Base-by-base conservation (phyloP, 108 stramenopile species). In the Nitzschia sp. region DNA sequence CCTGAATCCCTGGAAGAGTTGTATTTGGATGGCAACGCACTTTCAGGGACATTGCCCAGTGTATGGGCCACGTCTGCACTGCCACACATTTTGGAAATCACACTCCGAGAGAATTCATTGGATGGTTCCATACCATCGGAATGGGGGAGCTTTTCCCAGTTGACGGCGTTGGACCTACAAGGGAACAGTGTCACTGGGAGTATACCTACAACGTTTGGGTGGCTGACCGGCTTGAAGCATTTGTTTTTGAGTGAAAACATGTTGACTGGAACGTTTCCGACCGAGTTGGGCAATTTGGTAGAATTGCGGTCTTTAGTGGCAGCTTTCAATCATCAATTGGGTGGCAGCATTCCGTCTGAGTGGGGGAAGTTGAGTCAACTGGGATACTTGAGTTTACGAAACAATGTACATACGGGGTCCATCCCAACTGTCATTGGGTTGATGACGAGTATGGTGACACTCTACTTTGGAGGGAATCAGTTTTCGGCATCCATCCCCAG, bases 161-260 rank as follows among this genome's bases (percentile, higher is more conserved):
- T 65, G 25, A 37, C 14, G 24, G 0, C 25, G n/a, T n/a, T 63
- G 15, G 69, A 72, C 39, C 57, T 80, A 7, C 77, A 71, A 22
- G 53, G 56, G 11, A 90, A 90, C 75, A 34, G 58, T 39, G 50
- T 90, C 2, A 57, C 41, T 8, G 86, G 88, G 6, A 38, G 26
- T n/a, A 29, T 90, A 26, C 88, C 71, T 11, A 6, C 24, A 5
- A 48, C 71, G 14, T 0, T 72, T 3, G n/a, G 15, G 0, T 25
- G 17, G 1, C 9, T 72, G 43, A 19, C 53, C 1, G 41, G 3
- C 22, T 48, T 72, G 55, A 38, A 72, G 37, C 0, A 21, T 22
- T 40, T 72, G 7, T 42, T 65, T 48, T 51, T 65, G 55, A 24
- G 25, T 22, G 57, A 63, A 7, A 73, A 69, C 51, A 8, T 53